phyloP scores from a whole-genome alignment of 306 rosid species.

The Phaseolus lunatus region DNA sequence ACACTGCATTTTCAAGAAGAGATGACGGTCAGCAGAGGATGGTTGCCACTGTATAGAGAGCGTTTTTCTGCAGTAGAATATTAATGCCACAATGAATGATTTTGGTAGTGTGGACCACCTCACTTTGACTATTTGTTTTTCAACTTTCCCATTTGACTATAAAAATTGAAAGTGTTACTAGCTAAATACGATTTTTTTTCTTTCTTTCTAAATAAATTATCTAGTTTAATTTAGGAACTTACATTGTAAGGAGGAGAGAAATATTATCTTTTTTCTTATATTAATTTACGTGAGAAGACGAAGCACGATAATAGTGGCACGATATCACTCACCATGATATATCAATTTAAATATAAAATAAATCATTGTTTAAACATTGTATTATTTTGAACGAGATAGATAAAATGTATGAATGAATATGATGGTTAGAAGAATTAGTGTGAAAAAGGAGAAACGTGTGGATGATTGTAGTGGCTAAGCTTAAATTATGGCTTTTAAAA shows the following conservation, averaged over 20 bases:
- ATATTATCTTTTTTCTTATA: too few relatives aligned
- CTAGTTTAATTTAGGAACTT: too few relatives aligned
- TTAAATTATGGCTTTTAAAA: slow-evolving; percentile 42
- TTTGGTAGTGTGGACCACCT: slow-evolving; percentile 40
- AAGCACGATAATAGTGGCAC: too few relatives aligned
- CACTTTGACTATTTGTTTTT: slow-evolving; percentile 32
- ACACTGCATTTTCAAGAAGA: slow-evolving; percentile 27
- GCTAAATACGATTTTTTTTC: too few relatives aligned
- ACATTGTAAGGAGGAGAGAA: too few relatives aligned
- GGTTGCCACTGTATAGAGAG: slow-evolving; percentile 9
- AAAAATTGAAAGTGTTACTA: not conserved
- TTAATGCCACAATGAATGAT: slow-evolving; percentile 32
- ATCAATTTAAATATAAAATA: too few relatives aligned
- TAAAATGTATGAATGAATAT: too few relatives aligned
- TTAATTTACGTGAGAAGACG: too few relatives aligned
- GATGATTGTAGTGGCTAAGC: slow-evolving; percentile 25
- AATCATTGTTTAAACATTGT: too few relatives aligned
- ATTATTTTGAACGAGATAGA: too few relatives aligned
- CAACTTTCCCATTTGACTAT: not conserved
- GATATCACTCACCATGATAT: too few relatives aligned
- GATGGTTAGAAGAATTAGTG: not conserved
- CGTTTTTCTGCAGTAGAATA: slow-evolving; percentile 34
- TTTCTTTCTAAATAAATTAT: too few relatives aligned
- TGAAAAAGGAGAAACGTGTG: slow-evolving; percentile 23
- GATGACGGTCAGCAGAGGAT: slow-evolving; percentile 5